A percentile compares a stretch with the other conserved stretches of the same genome.
Conservation (phyloP, 148 eudicot genomes). For the Arctostaphylos glauca region DNA sequence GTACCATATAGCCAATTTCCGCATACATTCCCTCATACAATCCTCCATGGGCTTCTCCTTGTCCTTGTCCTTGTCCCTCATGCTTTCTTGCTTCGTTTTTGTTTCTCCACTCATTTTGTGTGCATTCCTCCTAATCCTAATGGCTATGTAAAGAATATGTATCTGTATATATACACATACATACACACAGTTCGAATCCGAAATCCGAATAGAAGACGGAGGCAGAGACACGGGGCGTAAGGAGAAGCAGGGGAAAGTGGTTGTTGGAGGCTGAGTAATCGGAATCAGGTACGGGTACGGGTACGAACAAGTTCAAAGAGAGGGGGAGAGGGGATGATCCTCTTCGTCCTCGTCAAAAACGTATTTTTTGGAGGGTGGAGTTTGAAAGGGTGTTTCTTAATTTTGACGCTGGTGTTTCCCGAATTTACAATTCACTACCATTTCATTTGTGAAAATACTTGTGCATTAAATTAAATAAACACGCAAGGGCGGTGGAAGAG, state of each 20-base stretch:
- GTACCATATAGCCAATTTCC: slow-evolving; percentile 49
- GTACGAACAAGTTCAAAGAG: too few relatives aligned
- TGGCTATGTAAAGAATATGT: neutral
- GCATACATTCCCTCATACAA: slow-evolving; percentile 31
- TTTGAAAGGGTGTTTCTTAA: neutral
- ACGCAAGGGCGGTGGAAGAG: neutral
- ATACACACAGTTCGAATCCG: neutral
- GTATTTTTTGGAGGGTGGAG: neutral
- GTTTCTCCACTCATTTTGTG: neutral
- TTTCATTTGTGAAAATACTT: too few relatives aligned
- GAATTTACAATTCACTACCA: neutral
- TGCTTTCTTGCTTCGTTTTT: neutral
- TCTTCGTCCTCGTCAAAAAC: too few relatives aligned
- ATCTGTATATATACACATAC: neutral
- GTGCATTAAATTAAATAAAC: too few relatives aligned
- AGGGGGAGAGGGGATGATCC: too few relatives aligned
- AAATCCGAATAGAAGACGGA: neutral
- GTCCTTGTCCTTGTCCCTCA: neutral
- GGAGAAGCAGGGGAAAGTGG: too few relatives aligned
- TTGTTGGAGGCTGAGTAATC: too few relatives aligned
- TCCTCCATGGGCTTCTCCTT: slow-evolving; percentile 10
- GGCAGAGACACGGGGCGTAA: neutral
- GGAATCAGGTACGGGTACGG: too few relatives aligned
- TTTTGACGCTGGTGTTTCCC: neutral
- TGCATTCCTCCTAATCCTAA: neutral